Conservation (phyloP, 768 basidiomycete species). For the Kwoniella europaea region DNA sequence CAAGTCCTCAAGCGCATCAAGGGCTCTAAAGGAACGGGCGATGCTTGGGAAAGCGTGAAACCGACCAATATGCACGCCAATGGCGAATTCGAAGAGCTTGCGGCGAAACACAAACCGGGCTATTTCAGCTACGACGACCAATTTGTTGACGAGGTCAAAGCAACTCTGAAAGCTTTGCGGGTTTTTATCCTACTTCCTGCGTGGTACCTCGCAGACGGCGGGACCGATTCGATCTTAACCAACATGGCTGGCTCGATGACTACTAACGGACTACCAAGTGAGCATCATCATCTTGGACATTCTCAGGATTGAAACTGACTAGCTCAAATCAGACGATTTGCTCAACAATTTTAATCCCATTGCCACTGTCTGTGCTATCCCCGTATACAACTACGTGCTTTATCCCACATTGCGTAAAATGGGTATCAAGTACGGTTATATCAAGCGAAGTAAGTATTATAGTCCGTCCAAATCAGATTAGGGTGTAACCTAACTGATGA, state of each 20-base stretch:
- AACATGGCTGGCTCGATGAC: constrained; percentile 45
- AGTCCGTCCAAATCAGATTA: too few species aligned
- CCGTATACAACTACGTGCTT: constrained; percentile 46
- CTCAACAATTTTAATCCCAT: constrained; percentile 51
- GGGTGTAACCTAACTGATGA: not conserved
- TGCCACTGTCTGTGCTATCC: constrained; percentile 34
- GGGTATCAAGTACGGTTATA: constrained; percentile 24
- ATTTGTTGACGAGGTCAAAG: constrained; percentile 51
- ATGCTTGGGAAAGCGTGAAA: constrained; percentile 45
- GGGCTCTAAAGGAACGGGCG: constrained; percentile 25
- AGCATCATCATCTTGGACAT: not conserved
- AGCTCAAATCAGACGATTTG: constrained; percentile 35
- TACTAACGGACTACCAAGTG: constrained; percentile 26
- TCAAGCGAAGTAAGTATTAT: too few species aligned
- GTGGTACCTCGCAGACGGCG: constrained; percentile 47
- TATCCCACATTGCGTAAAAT: constrained; percentile 46
- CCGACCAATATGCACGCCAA: constrained; percentile 30
- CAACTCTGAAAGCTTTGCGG: constrained; percentile 43
- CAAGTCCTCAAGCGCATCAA: constrained; percentile 28
- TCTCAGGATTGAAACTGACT: too few species aligned
- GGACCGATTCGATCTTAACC: constrained; percentile 42
- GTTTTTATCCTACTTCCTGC: constrained; percentile 47
- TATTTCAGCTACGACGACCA: constrained; percentile 49
- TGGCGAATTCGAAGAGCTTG: constrained; percentile 11
- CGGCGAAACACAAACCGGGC: constrained; percentile 13